Conservation (phyloP, 2,329 filamentous ascomycete species). For the Aspergillus oerlinghausenensis region DNA sequence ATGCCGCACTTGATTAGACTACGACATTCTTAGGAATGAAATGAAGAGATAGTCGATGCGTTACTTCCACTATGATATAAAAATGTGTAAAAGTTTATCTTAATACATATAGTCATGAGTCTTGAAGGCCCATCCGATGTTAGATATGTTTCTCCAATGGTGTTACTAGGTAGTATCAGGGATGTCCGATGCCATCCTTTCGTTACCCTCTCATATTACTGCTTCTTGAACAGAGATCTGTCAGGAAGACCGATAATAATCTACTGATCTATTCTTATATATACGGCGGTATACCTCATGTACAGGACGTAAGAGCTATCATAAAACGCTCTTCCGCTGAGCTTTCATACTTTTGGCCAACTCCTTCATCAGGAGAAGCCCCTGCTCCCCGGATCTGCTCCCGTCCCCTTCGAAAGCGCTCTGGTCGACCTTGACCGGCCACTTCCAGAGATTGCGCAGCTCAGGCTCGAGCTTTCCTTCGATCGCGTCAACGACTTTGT, state of each 20-base stretch:
- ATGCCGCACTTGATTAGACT: neutral
- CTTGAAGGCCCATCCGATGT: too few relatives aligned
- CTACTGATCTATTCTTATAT: constrained; percentile 1
- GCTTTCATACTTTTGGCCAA: constrained; percentile 30
- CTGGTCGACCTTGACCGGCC: constrained; percentile 25
- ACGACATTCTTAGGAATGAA: constrained; percentile 6
- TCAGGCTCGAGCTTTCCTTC: constrained; percentile 42
- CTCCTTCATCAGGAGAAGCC: constrained; percentile 35
- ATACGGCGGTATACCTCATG: neutral
- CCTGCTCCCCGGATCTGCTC: constrained; percentile 33
- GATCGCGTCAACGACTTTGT: constrained; percentile 46
- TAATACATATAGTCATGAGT: too few relatives aligned
- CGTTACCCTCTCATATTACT: neutral
- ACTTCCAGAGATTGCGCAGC: constrained; percentile 40
- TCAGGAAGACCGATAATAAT: neutral
- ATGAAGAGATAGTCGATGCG: neutral
- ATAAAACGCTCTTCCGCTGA: constrained; percentile 20
- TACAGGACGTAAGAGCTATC: neutral
- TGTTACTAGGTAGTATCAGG: too few relatives aligned
- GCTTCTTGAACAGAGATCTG: constrained; percentile 2
- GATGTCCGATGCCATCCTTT: too few relatives aligned
- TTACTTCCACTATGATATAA: too few relatives aligned
- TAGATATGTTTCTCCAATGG: too few relatives aligned
- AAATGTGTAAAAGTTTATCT: too few relatives aligned
- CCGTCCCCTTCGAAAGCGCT: constrained; percentile 32